Evolutionary conservation across 1,284 basidiomycete species (phyloP), one percentile per base, ranked within the genome.

Genomic region (Pyrrhoderma lamaoense): DNA sequence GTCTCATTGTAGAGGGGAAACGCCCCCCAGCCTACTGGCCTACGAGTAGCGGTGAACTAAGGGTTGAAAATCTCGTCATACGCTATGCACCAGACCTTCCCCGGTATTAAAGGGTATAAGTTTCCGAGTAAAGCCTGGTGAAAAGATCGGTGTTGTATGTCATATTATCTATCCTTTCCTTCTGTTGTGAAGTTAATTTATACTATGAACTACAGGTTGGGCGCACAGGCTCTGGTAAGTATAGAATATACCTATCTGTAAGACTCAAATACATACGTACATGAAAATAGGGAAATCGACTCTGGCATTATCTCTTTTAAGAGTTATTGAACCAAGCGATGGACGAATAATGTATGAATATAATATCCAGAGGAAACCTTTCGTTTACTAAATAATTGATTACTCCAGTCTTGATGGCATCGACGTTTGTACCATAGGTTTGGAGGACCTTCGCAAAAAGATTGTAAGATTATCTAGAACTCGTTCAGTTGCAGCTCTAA

Each of bases 21-120:
- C 67, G 77, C 47, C 80, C 82, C 16, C 82, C 88, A 0, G 87
- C 88, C 0, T 85, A 83, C 59, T 90, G 87, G 87, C 87, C 88
- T 1, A 84, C 85, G 0, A 77, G 66, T 49, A 69, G 68, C 42
- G 81, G 82, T 35, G 67, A 72, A 25, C 62, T 85, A 3, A 61
- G 70, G 36, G 76, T 89, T 3, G 73, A 85, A 46, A 70, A 87
- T 45, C 67, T 93, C 2, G 75, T 77, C 13, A 78, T 93, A 51
- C 76, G 75, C 62, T 93, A 93, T 67, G 80, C 81, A 8, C 76
- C 83, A 0, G 79, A 85, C 52, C 70, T 93, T 0, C 85, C 88
- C 69, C 80, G 1, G 88, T 88, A 1, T 70, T 93, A 49, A 77
- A 81, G 54, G 72, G 74, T 4, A 54, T 89, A 8, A 82, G 81